Conservation (phyloP, 2,329 filamentous ascomycete genomes). For the Colletotrichum sp. region DNA sequence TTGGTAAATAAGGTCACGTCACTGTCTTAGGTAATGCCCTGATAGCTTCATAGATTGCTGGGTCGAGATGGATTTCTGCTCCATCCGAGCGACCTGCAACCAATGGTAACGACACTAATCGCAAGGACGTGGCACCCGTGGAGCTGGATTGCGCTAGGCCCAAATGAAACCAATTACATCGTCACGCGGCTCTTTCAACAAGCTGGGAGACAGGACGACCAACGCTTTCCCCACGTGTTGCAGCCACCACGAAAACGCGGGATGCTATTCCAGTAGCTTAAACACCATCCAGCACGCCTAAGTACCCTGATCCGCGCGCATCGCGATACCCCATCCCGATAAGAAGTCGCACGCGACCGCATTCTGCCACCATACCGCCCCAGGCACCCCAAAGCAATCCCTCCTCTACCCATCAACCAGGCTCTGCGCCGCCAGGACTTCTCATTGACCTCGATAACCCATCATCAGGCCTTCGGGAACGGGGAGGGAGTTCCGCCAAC, state of each 20-base stretch:
- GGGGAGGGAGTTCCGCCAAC: constrained; percentile 22
- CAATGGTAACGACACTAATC: constrained; percentile 13
- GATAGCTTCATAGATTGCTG: background rate
- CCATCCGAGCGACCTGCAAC: constrained; percentile 1
- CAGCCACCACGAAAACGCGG: constrained; percentile 14
- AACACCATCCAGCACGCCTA: background rate
- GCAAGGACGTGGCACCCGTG: constrained; percentile 7
- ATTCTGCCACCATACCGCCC: constrained; percentile 20
- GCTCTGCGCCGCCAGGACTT: constrained; percentile 13
- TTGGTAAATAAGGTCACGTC: background rate
- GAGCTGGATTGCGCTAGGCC: constrained; percentile 19
- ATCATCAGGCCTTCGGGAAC: constrained; percentile 18
- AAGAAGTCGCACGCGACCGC: constrained; percentile 9
- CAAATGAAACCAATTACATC: constrained; percentile 20
- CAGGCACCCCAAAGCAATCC: constrained; percentile 7
- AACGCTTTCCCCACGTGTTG: constrained; percentile 22
- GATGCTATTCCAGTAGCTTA: constrained; percentile 14
- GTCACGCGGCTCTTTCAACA: constrained; percentile 18
- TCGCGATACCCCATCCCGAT: constrained; percentile 14
- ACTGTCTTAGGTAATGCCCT: background rate
- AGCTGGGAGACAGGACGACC: constrained; percentile 18
- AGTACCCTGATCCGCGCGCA: background rate
- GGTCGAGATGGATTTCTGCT: background rate
- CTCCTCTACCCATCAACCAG: constrained; percentile 24
- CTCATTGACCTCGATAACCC: constrained; percentile 14